Conservation (phyloP, 2,329 filamentous ascomycete genomes). For the Hypoxylon sp. region DNA sequence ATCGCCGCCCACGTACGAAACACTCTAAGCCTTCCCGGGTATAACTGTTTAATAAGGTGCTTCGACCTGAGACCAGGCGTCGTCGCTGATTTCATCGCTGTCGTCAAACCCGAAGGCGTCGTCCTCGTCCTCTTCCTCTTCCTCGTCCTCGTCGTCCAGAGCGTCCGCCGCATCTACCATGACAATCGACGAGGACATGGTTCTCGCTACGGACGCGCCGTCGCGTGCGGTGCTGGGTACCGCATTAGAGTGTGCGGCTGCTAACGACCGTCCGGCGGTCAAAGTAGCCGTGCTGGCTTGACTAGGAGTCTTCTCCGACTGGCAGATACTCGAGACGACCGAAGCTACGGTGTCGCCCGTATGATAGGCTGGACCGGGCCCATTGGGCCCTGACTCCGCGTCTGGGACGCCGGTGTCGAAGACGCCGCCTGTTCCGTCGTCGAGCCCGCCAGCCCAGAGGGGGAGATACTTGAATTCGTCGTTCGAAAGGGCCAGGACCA, state of each 20-base stretch:
- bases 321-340: constrained; percentile 33
- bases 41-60: constrained; percentile 11
- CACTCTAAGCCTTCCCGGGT: not conserved
- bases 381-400: constrained; percentile 47
- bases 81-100: constrained; percentile 26
- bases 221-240: constrained; percentile 21
- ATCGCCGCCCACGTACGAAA: not conserved
- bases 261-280: constrained; percentile 39
- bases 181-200: constrained; percentile 7
- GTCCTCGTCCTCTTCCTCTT: constrained; percentile 2
- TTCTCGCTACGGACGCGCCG: not conserved
- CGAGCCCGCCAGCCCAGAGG: constrained; percentile 72
- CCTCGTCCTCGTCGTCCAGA: constrained; percentile 12
- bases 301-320: constrained; percentile 28
- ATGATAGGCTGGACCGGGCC: constrained; percentile 51
- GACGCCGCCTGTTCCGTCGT: constrained; percentile 64
- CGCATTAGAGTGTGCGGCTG: constrained; percentile 28
- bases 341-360: constrained; percentile 49
- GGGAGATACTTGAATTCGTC: constrained; percentile 73
- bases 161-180: constrained; percentile 4
- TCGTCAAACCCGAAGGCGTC: constrained; percentile 22
- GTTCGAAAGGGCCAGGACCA: constrained; percentile 65
- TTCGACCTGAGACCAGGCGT: constrained; percentile 36
- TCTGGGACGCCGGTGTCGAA: constrained; percentile 55
- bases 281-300: constrained; percentile 28